Conservation (phyloP, 352 stramenopile species). For the Globisporangium echinulatum region DNA sequence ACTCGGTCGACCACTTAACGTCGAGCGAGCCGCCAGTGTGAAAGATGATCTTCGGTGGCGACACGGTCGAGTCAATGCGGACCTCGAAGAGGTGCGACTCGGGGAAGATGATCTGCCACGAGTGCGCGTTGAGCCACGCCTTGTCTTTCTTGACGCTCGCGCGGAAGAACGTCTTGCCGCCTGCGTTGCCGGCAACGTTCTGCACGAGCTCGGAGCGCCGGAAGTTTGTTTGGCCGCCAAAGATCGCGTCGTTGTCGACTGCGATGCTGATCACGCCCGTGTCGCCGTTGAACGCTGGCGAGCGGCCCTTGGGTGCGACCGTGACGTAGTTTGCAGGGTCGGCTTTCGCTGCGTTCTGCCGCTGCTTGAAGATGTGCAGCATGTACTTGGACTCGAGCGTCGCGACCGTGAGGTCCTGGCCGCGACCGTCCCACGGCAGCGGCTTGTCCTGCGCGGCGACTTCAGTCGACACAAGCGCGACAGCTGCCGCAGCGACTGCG, state of each 20-base stretch:
- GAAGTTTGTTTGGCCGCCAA: slow-evolving; percentile 53
- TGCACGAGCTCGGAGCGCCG: slow-evolving; percentile 64
- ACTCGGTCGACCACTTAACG: slow-evolving; percentile 47
- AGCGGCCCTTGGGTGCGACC: slow-evolving; percentile 24
- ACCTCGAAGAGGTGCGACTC: slow-evolving; percentile 53
- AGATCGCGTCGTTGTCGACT: slow-evolving; percentile 43
- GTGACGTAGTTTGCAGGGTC: slow-evolving; percentile 47
- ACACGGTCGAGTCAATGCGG: slow-evolving; percentile 38
- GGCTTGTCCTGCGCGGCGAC: slow-evolving; percentile 16
- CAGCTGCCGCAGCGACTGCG: slow-evolving; percentile 8
- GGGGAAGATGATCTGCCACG: slow-evolving; percentile 56
- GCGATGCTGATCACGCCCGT: slow-evolving; percentile 48
- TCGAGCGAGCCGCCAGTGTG: slow-evolving; percentile 37
- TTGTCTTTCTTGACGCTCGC: slow-evolving; percentile 43
- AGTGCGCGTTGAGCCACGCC: slow-evolving; percentile 40
- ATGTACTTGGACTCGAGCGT: slow-evolving; percentile 52
- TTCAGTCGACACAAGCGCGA: slow-evolving; percentile 8
- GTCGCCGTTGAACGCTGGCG: slow-evolving; percentile 50
- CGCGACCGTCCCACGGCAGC: slow-evolving; percentile 54
- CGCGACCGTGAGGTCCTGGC: slow-evolving; percentile 39
- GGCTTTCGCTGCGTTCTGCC: slow-evolving; percentile 29
- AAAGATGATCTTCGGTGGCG: slow-evolving; percentile 48
- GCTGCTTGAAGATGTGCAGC: slow-evolving; percentile 62
- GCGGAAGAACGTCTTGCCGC: slow-evolving; percentile 54
- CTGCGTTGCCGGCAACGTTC: slow-evolving; percentile 19